phyloP scores from a whole-genome alignment of 202 grass and related monocot species.

The Setaria viridis region DNA sequence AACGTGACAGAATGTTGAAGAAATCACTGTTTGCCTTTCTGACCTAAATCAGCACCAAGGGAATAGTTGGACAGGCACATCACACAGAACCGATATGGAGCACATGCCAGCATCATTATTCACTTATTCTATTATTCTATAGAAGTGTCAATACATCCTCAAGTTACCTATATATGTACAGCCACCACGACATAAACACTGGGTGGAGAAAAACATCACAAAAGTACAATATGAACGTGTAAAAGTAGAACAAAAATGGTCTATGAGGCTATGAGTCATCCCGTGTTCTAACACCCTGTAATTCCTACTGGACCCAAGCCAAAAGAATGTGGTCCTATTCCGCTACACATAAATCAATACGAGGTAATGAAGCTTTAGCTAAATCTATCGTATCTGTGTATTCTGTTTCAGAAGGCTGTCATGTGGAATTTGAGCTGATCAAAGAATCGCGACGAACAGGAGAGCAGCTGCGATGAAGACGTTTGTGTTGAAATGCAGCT shows the following conservation, averaged over 20 bases:
- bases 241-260: constrained; percentile 41
- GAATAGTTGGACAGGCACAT: not conserved
- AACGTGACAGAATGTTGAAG: not conserved
- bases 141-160: constrained; percentile 22
- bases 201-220: constrained; percentile 27
- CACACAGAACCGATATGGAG: not conserved
- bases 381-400: not conserved
- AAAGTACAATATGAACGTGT: constrained; percentile 16
- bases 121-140: constrained; percentile 7
- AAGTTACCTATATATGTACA: constrained; percentile 38
- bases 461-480: constrained; percentile 19
- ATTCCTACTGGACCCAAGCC: constrained; percentile 35
- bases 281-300: constrained; percentile 46
- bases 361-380: constrained; percentile 1
- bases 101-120: not conserved
- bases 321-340: constrained; percentile 43
- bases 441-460: constrained; percentile 48
- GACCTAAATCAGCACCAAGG: not conserved
- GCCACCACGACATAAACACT: constrained; percentile 38
- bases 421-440: constrained; percentile 24
- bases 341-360: constrained; percentile 29
- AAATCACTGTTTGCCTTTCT: not conserved
- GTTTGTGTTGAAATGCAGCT: constrained; percentile 39
- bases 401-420: not conserved
- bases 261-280: constrained; percentile 21